Evolutionary conservation across 805 yeast genomes (phyloP), one percentile per base, ranked within the genome.

Genomic region (Candida bentonensis): DNA sequence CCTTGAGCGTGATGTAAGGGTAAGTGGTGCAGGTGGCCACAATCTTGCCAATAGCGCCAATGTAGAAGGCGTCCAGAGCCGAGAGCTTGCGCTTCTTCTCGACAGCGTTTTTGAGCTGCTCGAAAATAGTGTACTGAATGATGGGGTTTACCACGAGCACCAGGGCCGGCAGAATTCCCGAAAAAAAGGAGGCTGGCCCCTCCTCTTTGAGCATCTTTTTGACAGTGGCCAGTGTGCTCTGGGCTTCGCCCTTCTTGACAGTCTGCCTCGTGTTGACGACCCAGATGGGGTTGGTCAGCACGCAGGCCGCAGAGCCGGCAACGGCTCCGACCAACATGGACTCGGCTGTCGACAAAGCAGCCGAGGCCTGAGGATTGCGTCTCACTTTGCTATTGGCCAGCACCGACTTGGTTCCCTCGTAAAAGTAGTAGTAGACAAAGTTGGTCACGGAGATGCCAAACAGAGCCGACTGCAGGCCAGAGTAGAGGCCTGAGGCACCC

Each of bases 181-280:
- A 79, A 59, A 88, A 85, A 43, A 88, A 69, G 17, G 87, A 75
- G 36, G 57, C 58, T 41, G 79, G 56, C 2, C 96, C 96, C 52
- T 84, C 95, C 30, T 71, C 72, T 52, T 74, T 70, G 46, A 78
- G 63, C 43, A 88, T 82, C 21, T 81, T 74, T 42, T 70, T 45
- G 41, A 87, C 65, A 4, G 83, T 74, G 42, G 64, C 64, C 34
- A 82, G 51, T 1, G 88, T 76, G 25, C 72, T 59, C 28, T 47
- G 50, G 40, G 65, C 65, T 23, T 67, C 58, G n/a, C 52, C 53
- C 51, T 51, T 59, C 43, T 39, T 48, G 17, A 88, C 86, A 53
- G 94, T 83, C 74, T 81, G 77, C 57, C 95, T 73, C 2, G 96
- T 87, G 59, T 87, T 87, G 40, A 94, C 92, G 39, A 87, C 94